Conservation (phyloP, 2,329 filamentous ascomycete species). For the Graphilbum ipis-grandicollis region DNA sequence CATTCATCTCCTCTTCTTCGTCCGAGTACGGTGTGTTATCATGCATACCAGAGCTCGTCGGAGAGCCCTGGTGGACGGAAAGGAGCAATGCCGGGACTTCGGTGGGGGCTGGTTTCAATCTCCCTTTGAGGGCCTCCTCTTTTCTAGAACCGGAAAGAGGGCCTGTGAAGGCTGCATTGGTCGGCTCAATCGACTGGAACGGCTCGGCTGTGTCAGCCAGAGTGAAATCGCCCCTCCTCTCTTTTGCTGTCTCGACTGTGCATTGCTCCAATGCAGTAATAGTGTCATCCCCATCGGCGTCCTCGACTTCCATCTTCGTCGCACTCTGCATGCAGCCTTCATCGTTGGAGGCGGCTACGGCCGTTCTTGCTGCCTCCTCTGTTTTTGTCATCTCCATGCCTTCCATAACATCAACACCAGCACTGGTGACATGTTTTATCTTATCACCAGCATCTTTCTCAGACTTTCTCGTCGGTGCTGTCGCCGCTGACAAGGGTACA, state of each 20-base stretch:
- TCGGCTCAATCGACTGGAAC: too few relatives aligned
- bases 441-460: too few relatives aligned
- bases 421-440: too few relatives aligned
- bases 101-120: background rate
- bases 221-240: too few relatives aligned
- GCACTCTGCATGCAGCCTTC: background rate
- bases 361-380: background rate
- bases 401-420: background rate
- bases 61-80: slow-evolving; percentile 4
- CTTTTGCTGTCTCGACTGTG: too few relatives aligned
- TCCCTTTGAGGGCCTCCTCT: background rate
- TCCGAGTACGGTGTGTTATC: slow-evolving; percentile 29
- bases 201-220: too few relatives aligned
- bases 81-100: slow-evolving; percentile 3
- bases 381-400: background rate
- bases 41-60: background rate
- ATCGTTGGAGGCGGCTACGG: background rate
- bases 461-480: too few relatives aligned
- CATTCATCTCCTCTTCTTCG: slow-evolving; percentile 36
- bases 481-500: too few relatives aligned
- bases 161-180: too few relatives aligned
- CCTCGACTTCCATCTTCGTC: background rate
- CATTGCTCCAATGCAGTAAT: too few relatives aligned
- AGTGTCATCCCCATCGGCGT: background rate
- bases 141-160: too few relatives aligned